phyloP scores from a whole-genome alignment of 495 filamentous ascomycete species.

The Xylaria acuta region DNA sequence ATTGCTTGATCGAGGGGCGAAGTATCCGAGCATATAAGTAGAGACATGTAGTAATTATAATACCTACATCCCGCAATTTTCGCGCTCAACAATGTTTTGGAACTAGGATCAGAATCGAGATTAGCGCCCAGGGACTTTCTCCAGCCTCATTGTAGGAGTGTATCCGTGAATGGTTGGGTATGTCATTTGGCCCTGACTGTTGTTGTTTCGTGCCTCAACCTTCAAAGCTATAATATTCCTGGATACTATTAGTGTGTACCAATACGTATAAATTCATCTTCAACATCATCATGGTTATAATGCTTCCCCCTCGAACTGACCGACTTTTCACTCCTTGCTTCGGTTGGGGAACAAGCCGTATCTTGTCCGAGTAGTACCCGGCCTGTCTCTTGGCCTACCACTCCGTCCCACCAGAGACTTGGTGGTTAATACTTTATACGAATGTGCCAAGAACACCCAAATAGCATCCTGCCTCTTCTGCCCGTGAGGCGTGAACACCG shows the following conservation, averaged over 20 bases:
- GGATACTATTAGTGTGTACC: too few species aligned
- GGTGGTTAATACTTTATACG: not conserved
- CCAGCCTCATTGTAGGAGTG: not conserved
- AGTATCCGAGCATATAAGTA: not conserved
- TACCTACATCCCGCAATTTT: not conserved
- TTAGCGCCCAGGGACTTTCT: not conserved
- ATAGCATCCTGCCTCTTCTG: not conserved
- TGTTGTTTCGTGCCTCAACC: too few species aligned
- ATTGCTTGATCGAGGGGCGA: slow-evolving; percentile 36
- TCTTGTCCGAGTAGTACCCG: not conserved
- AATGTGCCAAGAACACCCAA: not conserved
- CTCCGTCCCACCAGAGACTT: not conserved
- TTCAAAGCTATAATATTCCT: too few species aligned
- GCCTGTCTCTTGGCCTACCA: slow-evolving; percentile 2
- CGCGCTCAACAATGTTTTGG: not conserved
- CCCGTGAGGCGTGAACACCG: not conserved
- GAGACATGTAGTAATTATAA: not conserved
- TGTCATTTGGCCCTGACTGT: too few species aligned
- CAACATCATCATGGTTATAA: not conserved
- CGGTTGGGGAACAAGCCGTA: slow-evolving; percentile 5
- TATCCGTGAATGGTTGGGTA: too few species aligned
- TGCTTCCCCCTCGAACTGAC: not conserved
- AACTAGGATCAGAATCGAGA: not conserved
- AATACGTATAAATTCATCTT: too few species aligned
- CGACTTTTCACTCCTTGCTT: not conserved